A percentile compares a stretch with the other conserved stretches of the same genome.
These are phyloP conservation scores for Fraxinus albicans DNA, from an alignment of 305 asterid genomes.

Conservation along the genomic window DNA sequence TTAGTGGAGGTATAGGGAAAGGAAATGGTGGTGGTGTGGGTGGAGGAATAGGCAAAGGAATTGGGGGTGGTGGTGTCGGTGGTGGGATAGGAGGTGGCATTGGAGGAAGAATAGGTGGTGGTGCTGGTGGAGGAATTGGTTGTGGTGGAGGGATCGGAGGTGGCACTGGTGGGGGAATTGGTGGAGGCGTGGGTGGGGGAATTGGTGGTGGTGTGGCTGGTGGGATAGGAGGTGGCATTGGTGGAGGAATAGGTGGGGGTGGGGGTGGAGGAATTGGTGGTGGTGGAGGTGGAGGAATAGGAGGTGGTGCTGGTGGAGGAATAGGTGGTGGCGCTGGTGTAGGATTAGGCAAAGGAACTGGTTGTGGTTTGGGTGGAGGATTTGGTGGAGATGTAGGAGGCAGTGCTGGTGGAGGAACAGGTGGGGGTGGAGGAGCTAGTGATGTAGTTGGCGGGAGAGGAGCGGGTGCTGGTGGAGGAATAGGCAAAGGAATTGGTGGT, in stretches of 20 bases:
- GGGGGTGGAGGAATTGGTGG: conserved; percentile 15
- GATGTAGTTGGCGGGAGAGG: too few species aligned
- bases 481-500: conserved; percentile 9
- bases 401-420: neutral
- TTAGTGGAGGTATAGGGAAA: neutral
- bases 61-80: conserved; percentile 21
- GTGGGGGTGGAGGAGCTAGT: too few species aligned
- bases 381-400: neutral
- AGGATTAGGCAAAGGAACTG: conserved; percentile 15
- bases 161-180: conserved; percentile 1
- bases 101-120: conserved; percentile 13
- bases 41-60: conserved; percentile 16
- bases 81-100: conserved; percentile 12
- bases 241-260: neutral
- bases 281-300: conserved; percentile 8
- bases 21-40: neutral
- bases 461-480: neutral
- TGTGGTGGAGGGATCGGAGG: neutral
- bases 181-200: neutral
- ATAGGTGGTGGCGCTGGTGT: conserved; percentile 5
- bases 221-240: neutral
- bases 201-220: conserved; percentile 9
- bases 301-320: conserved; percentile 6
- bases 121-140: conserved; percentile 16
- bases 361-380: conserved; percentile 11